Evolutionary conservation across 352 stramenopile genomes (phyloP), one percentile per base, ranked within the genome.

Genomic region (Vaucheria bursata): DNA sequence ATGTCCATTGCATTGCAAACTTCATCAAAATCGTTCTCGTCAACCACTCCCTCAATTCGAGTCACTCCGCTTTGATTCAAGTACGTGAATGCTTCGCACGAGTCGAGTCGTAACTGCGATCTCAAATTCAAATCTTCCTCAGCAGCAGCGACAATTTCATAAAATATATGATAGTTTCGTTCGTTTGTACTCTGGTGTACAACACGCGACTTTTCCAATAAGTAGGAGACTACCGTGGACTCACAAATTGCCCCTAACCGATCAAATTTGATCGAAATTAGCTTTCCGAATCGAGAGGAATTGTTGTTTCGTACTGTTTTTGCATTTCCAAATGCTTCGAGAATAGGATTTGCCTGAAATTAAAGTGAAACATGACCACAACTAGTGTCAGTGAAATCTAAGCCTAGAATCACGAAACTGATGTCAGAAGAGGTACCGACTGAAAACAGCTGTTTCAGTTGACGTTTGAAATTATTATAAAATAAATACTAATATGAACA

Each of bases 141-240:
- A n/a, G 87, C 80, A 40, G 87, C 87, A 12, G 81, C 85, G 1
- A 95, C 75, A 12, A 97, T 75, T 84, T 97, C 91, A 80, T 97
- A 97, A 79, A 97, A 97, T 67, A 96, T 92, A 83, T 97, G 93
- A 84, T 97, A 97, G 80, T 97, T 97, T 35, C 93, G 86, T 84
- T 97, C 92, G 37, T 89, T 89, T 70, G 91, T 90, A 2, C 88
- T 90, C 0, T 91, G 88, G 18, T 87, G 86, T 8, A 95, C 91
- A 7, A 95, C 87, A 0, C 92, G 87, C 3, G 88, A 95, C 83
- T 97, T 96, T 77, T 96, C 91, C 32, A 96, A 84, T 38, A 97
- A 83, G 74, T 98, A 98, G 4, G 94, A 80, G 29, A 80, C 75
- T 52, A 80, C 4, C 12, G 75, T 77, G 1, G 75, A 80, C 75